A percentile compares a stretch with the other conserved stretches of the same genome.
Conservation (phyloP, 768 basidiomycete genomes). For the Termitomyces heimii region DNA sequence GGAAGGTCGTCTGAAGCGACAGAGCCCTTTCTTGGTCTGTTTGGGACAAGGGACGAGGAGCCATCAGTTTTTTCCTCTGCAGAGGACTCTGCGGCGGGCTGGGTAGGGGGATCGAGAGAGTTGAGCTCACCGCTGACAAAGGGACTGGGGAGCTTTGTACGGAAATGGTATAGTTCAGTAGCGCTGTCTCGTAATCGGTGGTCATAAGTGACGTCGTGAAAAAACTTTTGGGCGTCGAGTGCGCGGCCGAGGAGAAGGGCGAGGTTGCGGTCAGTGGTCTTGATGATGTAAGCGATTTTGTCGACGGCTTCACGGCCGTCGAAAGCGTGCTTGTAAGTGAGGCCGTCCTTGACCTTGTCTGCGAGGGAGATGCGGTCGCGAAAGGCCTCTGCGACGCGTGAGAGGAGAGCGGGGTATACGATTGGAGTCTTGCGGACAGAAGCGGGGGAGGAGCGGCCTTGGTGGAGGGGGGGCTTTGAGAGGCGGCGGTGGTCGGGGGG, state of each 20-base stretch:
- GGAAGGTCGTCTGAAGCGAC: constrained; percentile 54
- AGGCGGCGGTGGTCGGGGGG: constrained; percentile 24
- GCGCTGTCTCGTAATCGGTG: constrained; percentile 89
- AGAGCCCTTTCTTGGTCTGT: constrained; percentile 34
- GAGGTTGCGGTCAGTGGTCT: constrained; percentile 94
- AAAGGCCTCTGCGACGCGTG: constrained; percentile 92
- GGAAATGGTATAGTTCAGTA: constrained; percentile 90
- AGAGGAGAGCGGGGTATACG: constrained; percentile 94
- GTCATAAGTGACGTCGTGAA: constrained; percentile 99
- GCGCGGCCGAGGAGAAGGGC: constrained; percentile 94
- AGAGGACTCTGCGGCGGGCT: constrained; percentile 17
- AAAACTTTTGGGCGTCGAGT: constrained; percentile 96
- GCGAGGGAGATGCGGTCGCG: constrained; percentile 69
- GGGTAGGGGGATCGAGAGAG: constrained; percentile 10
- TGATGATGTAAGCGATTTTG: constrained; percentile 96
- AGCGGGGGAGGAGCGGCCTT: no score
- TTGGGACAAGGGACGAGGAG: constrained; percentile 21
- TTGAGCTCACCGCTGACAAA: constrained; percentile 74
- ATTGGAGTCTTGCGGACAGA: constrained; percentile 62
- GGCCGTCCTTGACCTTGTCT: constrained; percentile 89
- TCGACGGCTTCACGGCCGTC: constrained; percentile 97
- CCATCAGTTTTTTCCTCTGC: constrained; percentile 26
- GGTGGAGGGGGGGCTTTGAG: constrained; percentile 32
- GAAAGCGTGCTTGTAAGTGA: constrained; percentile 94
- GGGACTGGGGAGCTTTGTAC: constrained; percentile 74